Base-by-base conservation (phyloP, 2,329 filamentous ascomycete genomes). In the Colletotrichum kahawae region DNA sequence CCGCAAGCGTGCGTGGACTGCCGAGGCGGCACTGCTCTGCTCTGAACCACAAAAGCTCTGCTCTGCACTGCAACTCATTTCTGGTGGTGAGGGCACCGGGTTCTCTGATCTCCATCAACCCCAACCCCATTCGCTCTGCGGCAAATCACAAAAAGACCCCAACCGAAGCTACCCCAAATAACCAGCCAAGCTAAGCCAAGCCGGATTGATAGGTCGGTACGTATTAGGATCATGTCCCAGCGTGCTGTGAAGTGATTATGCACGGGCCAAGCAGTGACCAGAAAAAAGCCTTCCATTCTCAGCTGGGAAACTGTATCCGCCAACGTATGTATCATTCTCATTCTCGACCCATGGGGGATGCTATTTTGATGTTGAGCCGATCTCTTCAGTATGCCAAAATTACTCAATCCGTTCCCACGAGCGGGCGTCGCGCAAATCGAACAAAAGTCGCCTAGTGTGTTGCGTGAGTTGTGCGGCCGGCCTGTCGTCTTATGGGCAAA, bases 1-100 rank as follows among this genome's bases (percentile, higher is more conserved):
- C 51, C 71, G 71, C 60, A 74, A 71, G 60, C 36, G 54, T 66
- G 67, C 34, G 60, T 66, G 31, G 21, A 71, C 21, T 71, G 71
- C 71, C 71, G 67, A 38, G 27, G n/a, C 67, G 71, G 60, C 29
- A 64, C 43, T 43, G 24, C 67, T 33, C 7, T 65, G 43, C 38
- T 24, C 16, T 14, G 54, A 24, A 24, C 24, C 24, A 24, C 24
- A 24, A 24, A 24, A 24, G 24, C 24, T 24, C 24, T 65, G 43
- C 38, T 24, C 16, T 14, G 54, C 38, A 21, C 16, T 54, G 18
- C 29, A 54, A 12, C n/a, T 48, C n/a, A 18, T 24, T 12, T 18
- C 27, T 18, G 27, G 16, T 24, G 29, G 57, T 33, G 57, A 57
- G 29, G 71, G 65, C 57, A 64, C 67, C 34, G 38, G 43, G 18